Conservation (phyloP, 2,329 filamentous ascomycete genomes). For the Decorospora gaudefroyi region DNA sequence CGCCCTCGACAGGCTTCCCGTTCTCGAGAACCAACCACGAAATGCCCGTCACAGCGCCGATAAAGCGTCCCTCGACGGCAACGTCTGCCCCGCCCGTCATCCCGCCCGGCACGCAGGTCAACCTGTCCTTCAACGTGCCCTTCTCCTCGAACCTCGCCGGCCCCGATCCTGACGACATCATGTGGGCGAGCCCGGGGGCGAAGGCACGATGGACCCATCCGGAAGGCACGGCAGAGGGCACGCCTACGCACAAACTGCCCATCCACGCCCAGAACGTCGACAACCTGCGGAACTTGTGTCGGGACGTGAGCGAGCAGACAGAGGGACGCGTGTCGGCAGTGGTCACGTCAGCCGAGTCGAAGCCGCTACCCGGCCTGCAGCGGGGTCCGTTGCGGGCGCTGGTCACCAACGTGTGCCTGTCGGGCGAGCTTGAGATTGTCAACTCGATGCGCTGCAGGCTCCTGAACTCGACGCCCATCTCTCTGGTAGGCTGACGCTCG, state of each 20-base stretch:
- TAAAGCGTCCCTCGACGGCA: conserved; percentile 61
- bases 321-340: conserved; percentile 74
- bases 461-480: conserved; percentile 87
- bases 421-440: conserved; percentile 83
- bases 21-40: conserved; percentile 65
- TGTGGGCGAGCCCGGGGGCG: conserved; percentile 87
- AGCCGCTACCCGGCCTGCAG: conserved; percentile 58
- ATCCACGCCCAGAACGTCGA: conserved; percentile 87
- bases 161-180: conserved; percentile 90
- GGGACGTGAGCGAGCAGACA: conserved; percentile 71
- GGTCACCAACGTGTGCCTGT: conserved; percentile 85
- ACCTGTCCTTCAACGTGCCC: conserved; percentile 96
- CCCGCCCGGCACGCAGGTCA: conserved; percentile 75
- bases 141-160: conserved; percentile 91
- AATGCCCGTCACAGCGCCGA: conserved; percentile 55
- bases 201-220: conserved; percentile 93
- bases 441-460: conserved; percentile 89
- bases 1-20: conserved; percentile 64
- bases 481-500: conserved; percentile 68
- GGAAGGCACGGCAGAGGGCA: conserved; percentile 80
- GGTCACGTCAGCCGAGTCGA: conserved; percentile 81
- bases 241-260: conserved; percentile 86
- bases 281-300: conserved; percentile 77
- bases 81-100: conserved; percentile 63
- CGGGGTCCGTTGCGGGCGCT: conserved; percentile 56